A percentile compares a stretch with the other conserved stretches of the same genome.
phyloP scores from a whole-genome alignment of 495 filamentous ascomycete species.

The Aspergillus funiculosus region DNA sequence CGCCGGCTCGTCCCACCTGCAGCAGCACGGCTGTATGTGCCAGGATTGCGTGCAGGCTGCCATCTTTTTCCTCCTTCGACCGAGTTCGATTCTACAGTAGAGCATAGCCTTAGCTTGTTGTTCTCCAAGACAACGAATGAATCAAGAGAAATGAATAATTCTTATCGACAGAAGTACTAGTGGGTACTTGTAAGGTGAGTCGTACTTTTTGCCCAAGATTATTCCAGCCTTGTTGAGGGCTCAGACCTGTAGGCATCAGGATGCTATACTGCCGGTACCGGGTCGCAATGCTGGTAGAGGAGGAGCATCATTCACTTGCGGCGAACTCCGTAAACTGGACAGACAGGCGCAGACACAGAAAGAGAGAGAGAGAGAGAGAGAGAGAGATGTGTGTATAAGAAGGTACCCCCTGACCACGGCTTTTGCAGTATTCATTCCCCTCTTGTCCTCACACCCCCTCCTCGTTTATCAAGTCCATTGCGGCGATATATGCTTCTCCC shows the following conservation, averaged over 20 bases:
- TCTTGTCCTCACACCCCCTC: no score
- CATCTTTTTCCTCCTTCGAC: background rate
- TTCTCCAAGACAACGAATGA: conserved; percentile 1
- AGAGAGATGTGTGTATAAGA: no score
- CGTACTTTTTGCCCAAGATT: no score
- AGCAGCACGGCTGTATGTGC: background rate
- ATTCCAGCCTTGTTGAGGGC: no score
- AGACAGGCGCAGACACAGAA: background rate
- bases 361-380: no score
- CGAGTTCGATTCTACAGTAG: background rate
- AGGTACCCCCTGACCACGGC: no score
- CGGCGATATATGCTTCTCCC: no score
- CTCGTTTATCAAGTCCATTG: no score
- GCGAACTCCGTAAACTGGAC: background rate
- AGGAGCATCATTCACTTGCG: background rate
- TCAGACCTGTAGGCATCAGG: background rate
- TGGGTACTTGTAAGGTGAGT: background rate
- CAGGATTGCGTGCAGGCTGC: conserved; percentile 5
- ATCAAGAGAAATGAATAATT: background rate
- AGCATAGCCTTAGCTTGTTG: conserved; percentile 1
- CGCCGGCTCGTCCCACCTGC: conserved; percentile 8
- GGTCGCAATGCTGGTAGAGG: no score
- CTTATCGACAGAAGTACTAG: background rate
- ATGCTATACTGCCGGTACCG: background rate
- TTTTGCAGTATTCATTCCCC: no score